These are phyloP conservation scores for Cordyceps cicadae DNA, from an alignment of 2,329 filamentous ascomycete species.

Conservation along the genomic window DNA sequence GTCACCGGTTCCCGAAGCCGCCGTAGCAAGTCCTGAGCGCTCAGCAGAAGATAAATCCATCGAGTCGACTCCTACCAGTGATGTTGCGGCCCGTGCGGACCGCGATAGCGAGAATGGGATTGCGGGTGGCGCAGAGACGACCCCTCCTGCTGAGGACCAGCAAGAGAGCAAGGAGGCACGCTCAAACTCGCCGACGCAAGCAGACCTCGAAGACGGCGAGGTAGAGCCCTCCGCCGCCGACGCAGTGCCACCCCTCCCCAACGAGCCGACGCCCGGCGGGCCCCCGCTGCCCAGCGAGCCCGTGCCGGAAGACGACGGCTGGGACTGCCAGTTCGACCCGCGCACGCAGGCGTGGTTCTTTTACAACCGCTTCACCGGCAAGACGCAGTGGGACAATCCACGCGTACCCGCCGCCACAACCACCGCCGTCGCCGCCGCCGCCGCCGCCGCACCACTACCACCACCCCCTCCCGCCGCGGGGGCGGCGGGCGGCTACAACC, in stretches of 20 bases:
- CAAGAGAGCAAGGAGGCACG: not conserved
- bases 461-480: constrained; percentile 34
- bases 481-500: constrained; percentile 76
- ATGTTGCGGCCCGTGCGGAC: not conserved
- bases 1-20: not conserved
- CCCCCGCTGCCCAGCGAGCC: constrained; percentile 28
- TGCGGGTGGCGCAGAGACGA: not conserved
- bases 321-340: constrained; percentile 72
- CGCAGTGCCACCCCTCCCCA: constrained; percentile 28
- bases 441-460: constrained; percentile 20
- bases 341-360: constrained; percentile 68
- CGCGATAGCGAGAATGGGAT: not conserved
- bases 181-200: not conserved
- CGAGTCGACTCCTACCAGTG: not conserved
- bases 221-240: constrained; percentile 15
- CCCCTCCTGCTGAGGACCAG: not conserved
- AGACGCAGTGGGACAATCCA: constrained; percentile 80
- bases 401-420: constrained; percentile 47
- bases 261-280: constrained; percentile 22
- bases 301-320: constrained; percentile 64
- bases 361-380: constrained; percentile 68
- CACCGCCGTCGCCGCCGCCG: constrained; percentile 15
- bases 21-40: no score
- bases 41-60: not conserved
- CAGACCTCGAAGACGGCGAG: constrained; percentile 18